phyloP scores from a whole-genome alignment of 208 protist genomes.

The Angomonas deanei region DNA sequence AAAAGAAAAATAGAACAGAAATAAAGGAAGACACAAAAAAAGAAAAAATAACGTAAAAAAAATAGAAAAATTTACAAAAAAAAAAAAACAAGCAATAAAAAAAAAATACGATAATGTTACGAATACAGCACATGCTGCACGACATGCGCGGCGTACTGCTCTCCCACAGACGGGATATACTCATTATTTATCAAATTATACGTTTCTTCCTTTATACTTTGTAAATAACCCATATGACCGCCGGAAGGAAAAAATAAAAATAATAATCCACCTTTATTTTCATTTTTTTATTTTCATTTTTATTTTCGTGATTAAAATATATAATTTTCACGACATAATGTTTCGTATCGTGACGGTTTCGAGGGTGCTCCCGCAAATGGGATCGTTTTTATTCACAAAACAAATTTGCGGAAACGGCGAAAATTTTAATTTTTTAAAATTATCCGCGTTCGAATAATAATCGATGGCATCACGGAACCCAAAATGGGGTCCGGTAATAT shows the following conservation, averaged over 20 bases:
- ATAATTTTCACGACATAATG: slow-evolving; percentile 22
- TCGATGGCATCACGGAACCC: slow-evolving; percentile 23
- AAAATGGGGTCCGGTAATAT: slow-evolving; percentile 46
- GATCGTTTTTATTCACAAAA: slow-evolving; percentile 37
- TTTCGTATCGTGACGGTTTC: slow-evolving; percentile 39
- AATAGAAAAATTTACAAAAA: not conserved
- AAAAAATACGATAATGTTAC: not conserved
- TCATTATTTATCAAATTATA: not conserved
- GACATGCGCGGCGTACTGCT: not conserved
- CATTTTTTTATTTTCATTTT: slow-evolving; percentile 2
- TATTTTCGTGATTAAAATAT: not conserved
- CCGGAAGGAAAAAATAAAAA: slow-evolving; percentile 7
- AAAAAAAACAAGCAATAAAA: slow-evolving; percentile 11
- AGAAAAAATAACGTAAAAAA: slow-evolving; percentile 2
- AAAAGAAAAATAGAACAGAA: slow-evolving; percentile 15
- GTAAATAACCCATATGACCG: not conserved
- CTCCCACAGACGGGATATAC: not conserved
- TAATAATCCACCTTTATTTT: slow-evolving; percentile 1
- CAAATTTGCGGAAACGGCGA: slow-evolving; percentile 36
- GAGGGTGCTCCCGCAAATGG: slow-evolving; percentile 29
- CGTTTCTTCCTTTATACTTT: not conserved
- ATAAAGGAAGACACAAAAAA: slow-evolving; percentile 3
- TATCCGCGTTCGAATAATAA: slow-evolving; percentile 34
- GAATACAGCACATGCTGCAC: not conserved
- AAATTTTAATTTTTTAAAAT: slow-evolving; percentile 26